Base-by-base conservation (phyloP, 495 filamentous ascomycete species). In the Pseudotulostoma volvatum region DNA sequence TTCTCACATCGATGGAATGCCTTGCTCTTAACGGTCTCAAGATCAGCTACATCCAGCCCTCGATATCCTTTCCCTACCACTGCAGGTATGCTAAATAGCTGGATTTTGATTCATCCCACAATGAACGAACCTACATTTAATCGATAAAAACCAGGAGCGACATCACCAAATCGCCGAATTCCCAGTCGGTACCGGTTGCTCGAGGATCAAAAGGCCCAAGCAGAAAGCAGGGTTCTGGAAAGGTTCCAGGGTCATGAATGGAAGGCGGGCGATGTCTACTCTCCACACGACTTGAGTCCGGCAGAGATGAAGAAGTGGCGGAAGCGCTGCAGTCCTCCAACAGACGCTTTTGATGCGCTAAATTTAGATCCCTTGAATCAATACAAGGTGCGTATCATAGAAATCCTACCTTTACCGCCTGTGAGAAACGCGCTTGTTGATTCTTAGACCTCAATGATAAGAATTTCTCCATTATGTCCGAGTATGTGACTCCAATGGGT, bases 381-480 rank as follows among this genome's bases (percentile, higher is more conserved):
- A 52, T 96, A 94, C 52, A 81, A 79, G 63, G 86, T 92, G 59
- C 32, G 71, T 59, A 23, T 33, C 17, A 28, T 38, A 14, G 21
- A 17, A 1, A 7, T 9, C 4, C 7, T 1, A 11, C 8, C 25
- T 20, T 19, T 17, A 16, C n/a, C n/a, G n/a, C 17, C 30, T 31
- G 18, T 13, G 15, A 8, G 14, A 30, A 38, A 17, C 16, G 11
- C 4, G 11, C 3, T 11, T 13, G 11, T 23, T 38, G 31, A n/a
- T 4, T n/a, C 39, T 14, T 33, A 9, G 9, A 33, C 41, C 11
- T n/a, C 7, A 36, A 2, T 14, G 13, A 31, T 48, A 95, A 28
- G 87, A 96, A 97, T 61, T 92, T 90, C 63, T 71, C 81, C 31
- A 70, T 97, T 45, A 83, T 97, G 67, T 79, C 78, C 33, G 88